These are phyloP conservation scores for Vaccinium vitisidaea DNA, from an alignment of 148 eudicot species.

Conservation along the genomic window DNA sequence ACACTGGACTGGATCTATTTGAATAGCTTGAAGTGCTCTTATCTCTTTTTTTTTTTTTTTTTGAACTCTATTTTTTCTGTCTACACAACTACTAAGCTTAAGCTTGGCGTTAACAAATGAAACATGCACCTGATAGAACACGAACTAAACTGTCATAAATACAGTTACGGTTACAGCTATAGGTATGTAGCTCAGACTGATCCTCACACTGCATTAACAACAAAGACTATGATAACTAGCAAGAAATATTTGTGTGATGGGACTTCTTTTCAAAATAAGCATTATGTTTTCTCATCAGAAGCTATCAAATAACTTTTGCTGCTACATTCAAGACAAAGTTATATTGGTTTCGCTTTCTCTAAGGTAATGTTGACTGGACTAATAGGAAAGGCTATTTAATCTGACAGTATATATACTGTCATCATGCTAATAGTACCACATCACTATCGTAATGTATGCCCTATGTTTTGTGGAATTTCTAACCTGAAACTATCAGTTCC, in stretches of 20 bases:
- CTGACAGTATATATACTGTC: not conserved
- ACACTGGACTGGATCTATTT: not conserved
- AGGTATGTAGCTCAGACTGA: not conserved
- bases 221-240: not conserved
- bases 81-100: too few relatives aligned
- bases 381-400: not conserved
- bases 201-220: not conserved
- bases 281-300: too few relatives aligned
- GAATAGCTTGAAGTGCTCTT: not conserved
- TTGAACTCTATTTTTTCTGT: too few relatives aligned
- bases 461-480: not conserved
- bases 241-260: not conserved
- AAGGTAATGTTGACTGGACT: not conserved
- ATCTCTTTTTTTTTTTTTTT: too few relatives aligned
- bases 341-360: not conserved
- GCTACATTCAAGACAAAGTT: not conserved
- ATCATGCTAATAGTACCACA: not conserved
- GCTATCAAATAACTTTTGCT: not conserved
- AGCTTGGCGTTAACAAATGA: not conserved
- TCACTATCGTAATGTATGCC: not conserved
- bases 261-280: not conserved
- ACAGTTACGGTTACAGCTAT: not conserved
- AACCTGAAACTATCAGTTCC: not conserved
- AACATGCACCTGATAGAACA: not conserved
- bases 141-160: not conserved